Evolutionary conservation across 345 rosid species (phyloP), one percentile per base, ranked within the genome.

Genomic region (Salix exigua): DNA sequence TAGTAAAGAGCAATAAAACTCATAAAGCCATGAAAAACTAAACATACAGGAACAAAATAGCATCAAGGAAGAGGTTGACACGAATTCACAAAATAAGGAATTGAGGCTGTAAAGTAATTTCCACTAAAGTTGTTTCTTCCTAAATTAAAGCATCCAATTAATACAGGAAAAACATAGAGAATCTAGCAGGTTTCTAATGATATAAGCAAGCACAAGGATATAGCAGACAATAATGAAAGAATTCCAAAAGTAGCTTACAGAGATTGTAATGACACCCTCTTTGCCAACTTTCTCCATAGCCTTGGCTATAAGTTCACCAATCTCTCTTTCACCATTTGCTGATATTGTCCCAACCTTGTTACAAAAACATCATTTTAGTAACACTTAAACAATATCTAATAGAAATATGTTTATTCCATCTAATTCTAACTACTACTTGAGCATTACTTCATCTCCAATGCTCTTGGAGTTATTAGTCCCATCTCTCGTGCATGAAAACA

Each of bases 261-360:
- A 88, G 68, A 96, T 93, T 21, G 97, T 93, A 73, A 96, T 94
- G 18, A 96, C 98, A 77, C 99, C 99, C 85, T 96, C 98, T 79
- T 94, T 93, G 79, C 98, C 99, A 6, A 93, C 99, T 78, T 92
- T 93, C 78, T 94, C 98, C 95, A 96, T 91, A 26, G 98, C 99
- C 76, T 93, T 92, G 33, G 99, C 99, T 70, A 96, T 96, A 74
- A 96, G 82, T 73, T 93, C 97, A 48, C 99, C 99, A 67, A 93
- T 92, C 83, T 96, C 99, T 65, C 97, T 87, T 73, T 96, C 98
- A 19, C 99, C 99, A 84, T 96, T 96, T 44, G 99, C 89, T 17
- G 99, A 96, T 74, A 93, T 93, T 25, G 98, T 96, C 73, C 99
- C 99, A 83, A 77, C 71, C 80, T 77, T 71, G 6, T n/a, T 13